Evolutionary conservation across 1,284 basidiomycete genomes (phyloP).

Genomic region (Heterobasidion parviporum): DNA sequence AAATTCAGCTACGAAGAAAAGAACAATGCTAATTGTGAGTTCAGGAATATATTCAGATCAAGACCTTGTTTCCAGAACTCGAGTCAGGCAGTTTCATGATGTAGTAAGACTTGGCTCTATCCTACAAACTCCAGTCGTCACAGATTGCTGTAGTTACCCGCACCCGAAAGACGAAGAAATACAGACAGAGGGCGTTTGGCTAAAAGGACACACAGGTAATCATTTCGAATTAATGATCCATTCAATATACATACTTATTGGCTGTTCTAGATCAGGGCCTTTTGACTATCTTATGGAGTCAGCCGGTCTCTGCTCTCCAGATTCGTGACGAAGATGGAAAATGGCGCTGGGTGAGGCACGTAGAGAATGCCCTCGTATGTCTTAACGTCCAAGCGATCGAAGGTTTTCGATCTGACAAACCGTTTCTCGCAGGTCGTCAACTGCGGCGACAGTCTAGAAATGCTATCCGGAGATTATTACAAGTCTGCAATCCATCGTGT

Average conservation of each 20-base stretch:
- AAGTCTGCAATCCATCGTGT: slow-evolving; percentile 30
- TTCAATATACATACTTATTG: slow-evolving; percentile 12
- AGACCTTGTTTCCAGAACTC: neutral
- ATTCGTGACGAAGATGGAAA: slow-evolving; percentile 40
- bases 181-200: slow-evolving; percentile 49
- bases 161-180: slow-evolving; percentile 39
- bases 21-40: slow-evolving; percentile 22
- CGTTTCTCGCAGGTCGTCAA: slow-evolving; percentile 35
- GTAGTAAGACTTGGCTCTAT: slow-evolving; percentile 17
- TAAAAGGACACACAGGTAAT: slow-evolving; percentile 54
- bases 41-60: neutral
- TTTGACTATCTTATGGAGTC: slow-evolving; percentile 49
- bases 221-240: neutral
- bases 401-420: neutral
- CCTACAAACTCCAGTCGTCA: neutral
- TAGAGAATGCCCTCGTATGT: slow-evolving; percentile 49
- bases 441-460: slow-evolving; percentile 49
- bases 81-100: slow-evolving; percentile 24
- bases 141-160: slow-evolving; percentile 17
- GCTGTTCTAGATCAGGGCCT: slow-evolving; percentile 31
- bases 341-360: slow-evolving; percentile 54
- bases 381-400: neutral
- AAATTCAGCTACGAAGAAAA: slow-evolving; percentile 26
- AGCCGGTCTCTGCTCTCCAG: slow-evolving; percentile 50
- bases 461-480: slow-evolving; percentile 44